Percentiles rank a stretch among this genome's conserved stretches.
phyloP scores from a whole-genome alignment of 805 yeast species.

The Suhomyces sp. region DNA sequence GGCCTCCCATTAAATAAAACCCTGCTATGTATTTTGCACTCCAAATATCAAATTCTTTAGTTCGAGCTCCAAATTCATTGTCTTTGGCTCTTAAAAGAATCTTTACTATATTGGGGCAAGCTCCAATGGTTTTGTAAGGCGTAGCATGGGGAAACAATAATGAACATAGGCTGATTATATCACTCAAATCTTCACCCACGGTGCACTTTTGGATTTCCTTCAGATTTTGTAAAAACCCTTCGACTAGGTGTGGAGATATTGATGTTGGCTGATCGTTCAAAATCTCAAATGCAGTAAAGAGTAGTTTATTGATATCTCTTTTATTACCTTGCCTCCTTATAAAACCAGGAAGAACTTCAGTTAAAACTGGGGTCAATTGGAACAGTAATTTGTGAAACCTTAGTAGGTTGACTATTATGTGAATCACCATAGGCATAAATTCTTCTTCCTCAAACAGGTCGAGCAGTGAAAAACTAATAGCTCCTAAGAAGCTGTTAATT shows the following conservation, averaged over 20 bases:
- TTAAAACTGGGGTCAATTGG: no score
- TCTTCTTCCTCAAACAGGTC: slow-evolving; percentile 1
- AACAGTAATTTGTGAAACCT: no score
- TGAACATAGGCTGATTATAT: slow-evolving; percentile 6
- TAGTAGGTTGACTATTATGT: no score
- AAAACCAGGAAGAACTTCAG: no score
- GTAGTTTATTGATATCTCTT: not conserved
- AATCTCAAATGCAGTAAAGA: slow-evolving; percentile 5
- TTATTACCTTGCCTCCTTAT: no score
- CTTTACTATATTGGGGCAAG: slow-evolving; percentile 5
- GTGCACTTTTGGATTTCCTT: slow-evolving; percentile 1
- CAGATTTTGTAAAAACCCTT: slow-evolving; percentile 12
- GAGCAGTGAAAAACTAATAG: no score
- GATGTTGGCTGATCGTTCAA: slow-evolving; percentile 1
- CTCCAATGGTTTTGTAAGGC: not conserved
- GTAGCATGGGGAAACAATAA: slow-evolving; percentile 8
- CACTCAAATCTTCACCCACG: not conserved
- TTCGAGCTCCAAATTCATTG: slow-evolving; percentile 5
- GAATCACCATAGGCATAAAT: slow-evolving; percentile 10
- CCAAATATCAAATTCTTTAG: slow-evolving; percentile 22
- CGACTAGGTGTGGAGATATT: slow-evolving; percentile 9
- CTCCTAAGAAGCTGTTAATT: no score
- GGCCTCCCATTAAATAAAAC: slow-evolving; percentile 22
- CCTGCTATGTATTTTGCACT: slow-evolving; percentile 21
- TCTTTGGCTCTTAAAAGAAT: slow-evolving; percentile 4